These are phyloP conservation scores for Naematelia aurantialba DNA, from an alignment of 768 basidiomycete species.

Conservation along the genomic window DNA sequence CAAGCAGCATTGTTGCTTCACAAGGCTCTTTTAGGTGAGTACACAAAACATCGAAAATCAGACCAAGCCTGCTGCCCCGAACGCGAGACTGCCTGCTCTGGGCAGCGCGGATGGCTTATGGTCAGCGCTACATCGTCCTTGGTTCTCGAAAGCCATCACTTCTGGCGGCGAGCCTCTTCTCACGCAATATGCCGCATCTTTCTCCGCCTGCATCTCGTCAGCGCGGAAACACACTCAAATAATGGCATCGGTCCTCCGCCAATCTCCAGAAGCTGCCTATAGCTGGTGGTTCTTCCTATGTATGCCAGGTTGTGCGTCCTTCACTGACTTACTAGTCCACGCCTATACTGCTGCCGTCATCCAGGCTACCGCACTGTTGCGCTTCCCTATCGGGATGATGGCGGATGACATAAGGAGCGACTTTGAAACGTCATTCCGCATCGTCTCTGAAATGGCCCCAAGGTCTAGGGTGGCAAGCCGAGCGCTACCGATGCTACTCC, in stretches of 20 bases:
- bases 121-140: slow-evolving; percentile 6
- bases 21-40: slow-evolving; percentile 7
- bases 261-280: slow-evolving; percentile 6
- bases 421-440: neutral
- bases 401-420: slow-evolving; percentile 4
- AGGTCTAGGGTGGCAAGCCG: slow-evolving; percentile 2
- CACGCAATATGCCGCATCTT: slow-evolving; percentile 7
- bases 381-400: slow-evolving; percentile 5
- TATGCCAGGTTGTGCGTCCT: neutral
- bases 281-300: slow-evolving; percentile 10
- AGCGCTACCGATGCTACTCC: slow-evolving; percentile 2
- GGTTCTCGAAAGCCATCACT: slow-evolving; percentile 6
- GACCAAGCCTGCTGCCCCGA: too few relatives aligned
- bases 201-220: slow-evolving; percentile 4
- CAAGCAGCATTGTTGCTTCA: slow-evolving; percentile 4
- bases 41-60: neutral
- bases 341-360: slow-evolving; percentile 7
- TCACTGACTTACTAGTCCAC: slow-evolving; percentile 7
- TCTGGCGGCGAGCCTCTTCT: slow-evolving; percentile 5
- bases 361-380: slow-evolving; percentile 4
- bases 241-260: slow-evolving; percentile 1
- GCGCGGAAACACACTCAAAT: slow-evolving; percentile 6
- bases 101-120: too few relatives aligned
- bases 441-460: neutral
- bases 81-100: too few relatives aligned